Base-by-base conservation (phyloP, 1,139 yeast genomes). In the Debaryomyces fabryi region DNA sequence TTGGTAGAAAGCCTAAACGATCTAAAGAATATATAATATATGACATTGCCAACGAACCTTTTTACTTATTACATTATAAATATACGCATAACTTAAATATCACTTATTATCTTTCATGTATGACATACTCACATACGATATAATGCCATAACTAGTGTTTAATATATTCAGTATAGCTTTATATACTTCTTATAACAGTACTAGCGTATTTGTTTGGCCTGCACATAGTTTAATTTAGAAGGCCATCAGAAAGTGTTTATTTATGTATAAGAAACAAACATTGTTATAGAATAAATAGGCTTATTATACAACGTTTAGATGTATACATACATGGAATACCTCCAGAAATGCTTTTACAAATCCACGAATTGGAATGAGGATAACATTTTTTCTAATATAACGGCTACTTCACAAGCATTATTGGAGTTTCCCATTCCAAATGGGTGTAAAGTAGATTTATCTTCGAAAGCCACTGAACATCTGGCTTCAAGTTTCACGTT, bases 251-350 rank as follows among this genome's bases (percentile, higher is more conserved):
- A 35, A 12, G 25, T 12, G 38, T 35, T 27, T 27, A 21, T 34
- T 33, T 34, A 35, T 21, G 25, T 20, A n/a, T 35, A 9, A 15
- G 18, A 33, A 41, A 41, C 44, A 32, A 39, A 10, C 30, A 38
- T 18, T 24, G 23, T 16, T 27, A 27, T 39, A 15, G 20, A 15
- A 10, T 39, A 16, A 16, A 9, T 13, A 39, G 12, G 15, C n/a
- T 8, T 24, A 24, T 25, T 21, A 24, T 15, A 29, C 36, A n/a
- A 16, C 29, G 10, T 36, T 39, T 25, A 35, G 33, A 90, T 91
- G 97, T 76, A 85, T 56, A 81, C 83, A 45, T 89, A 87, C 68
- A 89, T 90, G 96, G 96, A 91, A 60, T 86, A 87, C 65, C 81
- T 91, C 39, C 85, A 85, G 56, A 76, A 78, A 65, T 81, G 90